A percentile compares a stretch with the other conserved stretches of the same genome.
These are phyloP conservation scores for Conoideocrella luteorostrata DNA, from an alignment of 2,329 filamentous ascomycete species.

Conservation along the genomic window DNA sequence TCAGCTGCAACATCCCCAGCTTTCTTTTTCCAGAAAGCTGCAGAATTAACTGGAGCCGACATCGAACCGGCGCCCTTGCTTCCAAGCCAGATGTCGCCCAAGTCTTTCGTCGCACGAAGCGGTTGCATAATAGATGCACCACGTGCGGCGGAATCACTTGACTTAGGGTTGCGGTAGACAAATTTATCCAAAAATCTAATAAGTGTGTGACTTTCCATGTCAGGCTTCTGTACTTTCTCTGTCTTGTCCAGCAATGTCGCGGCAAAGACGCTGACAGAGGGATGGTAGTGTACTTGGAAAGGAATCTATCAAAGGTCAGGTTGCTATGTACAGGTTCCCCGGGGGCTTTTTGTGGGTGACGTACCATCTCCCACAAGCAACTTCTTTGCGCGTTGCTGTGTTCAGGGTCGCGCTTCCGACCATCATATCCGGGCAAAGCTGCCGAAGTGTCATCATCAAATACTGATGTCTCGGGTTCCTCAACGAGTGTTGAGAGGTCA, in stretches of 20 bases:
- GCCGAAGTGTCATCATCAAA: constrained; percentile 57
- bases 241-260: constrained; percentile 61
- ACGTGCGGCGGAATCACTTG: constrained; percentile 55
- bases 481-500: constrained; percentile 69
- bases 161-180: constrained; percentile 91
- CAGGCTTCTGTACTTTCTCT: constrained; percentile 77
- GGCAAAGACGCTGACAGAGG: constrained; percentile 83
- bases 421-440: constrained; percentile 59
- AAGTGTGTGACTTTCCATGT: constrained; percentile 81
- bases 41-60: constrained; percentile 62
- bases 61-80: constrained; percentile 38
- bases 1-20: constrained; percentile 81
- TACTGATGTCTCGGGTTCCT: constrained; percentile 66
- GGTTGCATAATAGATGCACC: constrained; percentile 97
- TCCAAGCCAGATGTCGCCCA: constrained; percentile 50
- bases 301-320: constrained; percentile 22
- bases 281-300: constrained; percentile 69
- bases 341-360: constrained; percentile 19
- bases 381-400: constrained; percentile 89
- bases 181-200: constrained; percentile 97
- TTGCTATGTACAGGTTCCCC: background rate
- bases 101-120: constrained; percentile 47
- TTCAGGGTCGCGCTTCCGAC: constrained; percentile 84
- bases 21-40: constrained; percentile 87
- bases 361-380: constrained; percentile 86